Evolutionary conservation across 306 rosid genomes (phyloP).

Genomic region (Fragaria ananassa): DNA sequence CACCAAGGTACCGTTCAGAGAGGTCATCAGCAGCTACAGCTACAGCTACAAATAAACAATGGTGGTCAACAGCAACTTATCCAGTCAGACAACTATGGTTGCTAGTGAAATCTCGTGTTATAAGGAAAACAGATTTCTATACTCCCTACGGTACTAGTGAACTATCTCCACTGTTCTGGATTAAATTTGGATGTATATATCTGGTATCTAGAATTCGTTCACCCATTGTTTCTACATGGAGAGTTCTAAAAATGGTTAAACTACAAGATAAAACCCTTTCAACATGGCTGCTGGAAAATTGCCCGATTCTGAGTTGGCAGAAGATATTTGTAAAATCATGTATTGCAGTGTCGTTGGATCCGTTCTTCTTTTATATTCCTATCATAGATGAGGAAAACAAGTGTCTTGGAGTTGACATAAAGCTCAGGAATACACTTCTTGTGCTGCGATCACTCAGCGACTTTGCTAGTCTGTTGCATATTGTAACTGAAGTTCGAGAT

Average conservation of each 20-base stretch:
- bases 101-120: too few relatives aligned
- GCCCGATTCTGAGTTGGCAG: background rate
- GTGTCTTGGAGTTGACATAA: conserved; percentile 30
- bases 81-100: background rate
- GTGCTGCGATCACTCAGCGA: conserved; percentile 24
- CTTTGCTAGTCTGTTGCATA: conserved; percentile 14
- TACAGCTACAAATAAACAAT: background rate
- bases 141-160: too few relatives aligned
- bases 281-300: too few relatives aligned
- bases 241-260: too few relatives aligned
- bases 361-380: conserved; percentile 37
- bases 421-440: conserved; percentile 17
- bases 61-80: background rate
- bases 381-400: conserved; percentile 17
- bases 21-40: background rate
- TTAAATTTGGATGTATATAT: too few relatives aligned
- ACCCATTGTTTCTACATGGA: background rate
- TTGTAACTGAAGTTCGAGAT: conserved; percentile 1
- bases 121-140: too few relatives aligned
- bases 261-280: too few relatives aligned
- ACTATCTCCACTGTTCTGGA: too few relatives aligned
- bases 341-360: conserved; percentile 32
- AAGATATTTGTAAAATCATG: conserved; percentile 3
- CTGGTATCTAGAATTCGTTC: too few relatives aligned
- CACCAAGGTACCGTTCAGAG: background rate